phyloP scores from a whole-genome alignment of 2,329 filamentous ascomycete genomes.

The Hypoxylon sp. region DNA sequence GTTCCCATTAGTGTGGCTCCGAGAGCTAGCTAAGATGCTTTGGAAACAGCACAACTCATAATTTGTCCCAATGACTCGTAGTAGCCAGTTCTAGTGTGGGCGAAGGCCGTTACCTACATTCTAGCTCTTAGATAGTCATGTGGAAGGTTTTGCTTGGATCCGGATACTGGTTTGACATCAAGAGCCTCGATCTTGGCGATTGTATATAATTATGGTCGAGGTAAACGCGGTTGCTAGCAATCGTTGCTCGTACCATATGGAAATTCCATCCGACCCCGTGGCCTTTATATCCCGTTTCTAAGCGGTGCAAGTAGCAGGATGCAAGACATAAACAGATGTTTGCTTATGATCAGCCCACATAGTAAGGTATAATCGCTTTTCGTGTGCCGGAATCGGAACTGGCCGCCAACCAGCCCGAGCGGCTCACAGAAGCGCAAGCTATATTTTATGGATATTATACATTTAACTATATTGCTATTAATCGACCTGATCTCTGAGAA shows the following conservation, averaged over 20 bases:
- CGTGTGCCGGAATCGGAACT: background rate
- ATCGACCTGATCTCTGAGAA: too few species aligned
- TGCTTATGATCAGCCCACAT: background rate
- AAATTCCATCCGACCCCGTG: background rate
- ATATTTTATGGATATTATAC: too few species aligned
- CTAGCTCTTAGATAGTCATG: background rate
- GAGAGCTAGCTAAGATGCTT: background rate
- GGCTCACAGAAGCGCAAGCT: background rate
- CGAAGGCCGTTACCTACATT: background rate
- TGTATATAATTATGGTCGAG: background rate
- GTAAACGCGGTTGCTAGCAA: background rate
- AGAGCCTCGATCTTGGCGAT: background rate
- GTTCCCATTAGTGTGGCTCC: background rate
- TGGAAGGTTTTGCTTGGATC: background rate
- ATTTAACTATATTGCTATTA: too few species aligned
- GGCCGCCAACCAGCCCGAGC: background rate
- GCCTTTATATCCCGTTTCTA: background rate
- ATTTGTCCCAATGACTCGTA: background rate
- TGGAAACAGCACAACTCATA: background rate
- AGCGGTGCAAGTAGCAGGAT: background rate
- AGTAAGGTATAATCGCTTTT: background rate
- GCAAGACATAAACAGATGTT: background rate
- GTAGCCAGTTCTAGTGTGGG: background rate
- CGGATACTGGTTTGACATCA: background rate
- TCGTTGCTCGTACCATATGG: background rate